Evolutionary conservation across 73 alveolate genomes (phyloP).

Genomic region (Uronychia setigera): DNA sequence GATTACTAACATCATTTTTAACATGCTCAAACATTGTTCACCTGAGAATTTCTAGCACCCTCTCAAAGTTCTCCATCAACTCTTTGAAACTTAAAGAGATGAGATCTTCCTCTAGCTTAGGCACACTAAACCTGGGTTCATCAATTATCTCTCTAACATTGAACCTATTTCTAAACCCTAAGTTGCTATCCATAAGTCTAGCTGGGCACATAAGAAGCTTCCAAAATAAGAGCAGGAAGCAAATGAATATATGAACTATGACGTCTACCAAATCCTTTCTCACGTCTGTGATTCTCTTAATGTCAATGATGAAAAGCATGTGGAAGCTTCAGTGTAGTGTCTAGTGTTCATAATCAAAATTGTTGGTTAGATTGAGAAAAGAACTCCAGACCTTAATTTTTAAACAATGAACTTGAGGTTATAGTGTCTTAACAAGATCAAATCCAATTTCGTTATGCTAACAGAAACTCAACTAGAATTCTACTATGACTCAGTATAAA

Average conservation of each 20-base stretch:
- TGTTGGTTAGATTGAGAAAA: neutral
- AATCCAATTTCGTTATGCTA: neutral
- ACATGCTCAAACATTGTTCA: neutral
- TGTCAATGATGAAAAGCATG: neutral
- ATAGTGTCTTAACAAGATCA: neutral
- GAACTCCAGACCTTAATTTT: neutral
- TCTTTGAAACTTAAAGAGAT: neutral
- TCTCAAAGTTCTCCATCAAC: neutral
- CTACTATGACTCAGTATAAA: neutral
- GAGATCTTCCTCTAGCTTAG: neutral
- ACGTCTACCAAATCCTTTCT: neutral
- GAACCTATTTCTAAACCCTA: no score
- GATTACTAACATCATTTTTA: neutral
- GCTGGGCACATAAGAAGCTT: no score
- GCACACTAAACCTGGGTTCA: no score
- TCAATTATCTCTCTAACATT: no score
- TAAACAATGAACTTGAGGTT: neutral
- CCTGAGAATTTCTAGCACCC: neutral
- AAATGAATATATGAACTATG: neutral
- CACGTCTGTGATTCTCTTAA: neutral
- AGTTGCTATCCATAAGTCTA: no score
- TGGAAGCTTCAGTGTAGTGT: neutral
- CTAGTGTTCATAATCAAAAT: neutral
- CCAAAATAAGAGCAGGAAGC: neutral
- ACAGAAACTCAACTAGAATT: neutral